phyloP scores from a whole-genome alignment of 2,329 filamentous ascomycete species.

The Talaromyces sp. region DNA sequence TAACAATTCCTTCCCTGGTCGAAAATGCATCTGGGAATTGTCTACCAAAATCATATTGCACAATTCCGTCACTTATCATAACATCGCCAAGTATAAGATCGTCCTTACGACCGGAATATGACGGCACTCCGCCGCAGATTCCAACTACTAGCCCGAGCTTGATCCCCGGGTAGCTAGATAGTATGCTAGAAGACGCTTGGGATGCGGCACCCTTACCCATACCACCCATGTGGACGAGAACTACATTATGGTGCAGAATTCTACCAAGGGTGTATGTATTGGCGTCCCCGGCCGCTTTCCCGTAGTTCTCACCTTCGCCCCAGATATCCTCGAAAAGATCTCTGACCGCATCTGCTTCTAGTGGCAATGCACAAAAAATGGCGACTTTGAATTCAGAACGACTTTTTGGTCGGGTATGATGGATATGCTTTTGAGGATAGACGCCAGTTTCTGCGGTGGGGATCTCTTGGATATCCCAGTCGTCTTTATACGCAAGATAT shows the following conservation, averaged over 20 bases:
- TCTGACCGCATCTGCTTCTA: slow-evolving; percentile 15
- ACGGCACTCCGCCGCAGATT: not conserved
- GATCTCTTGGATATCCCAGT: slow-evolving; percentile 1
- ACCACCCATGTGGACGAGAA: not conserved
- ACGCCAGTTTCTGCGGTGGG: not conserved
- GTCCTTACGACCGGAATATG: not conserved
- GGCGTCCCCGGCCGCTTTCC: not conserved
- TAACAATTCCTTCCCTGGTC: not conserved
- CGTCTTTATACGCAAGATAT: not conserved
- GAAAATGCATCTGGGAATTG: slow-evolving; percentile 15
- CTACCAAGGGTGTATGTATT: not conserved
- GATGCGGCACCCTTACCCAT: slow-evolving; percentile 1
- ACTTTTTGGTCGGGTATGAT: not conserved
- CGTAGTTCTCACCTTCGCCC: not conserved
- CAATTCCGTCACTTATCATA: slow-evolving; percentile 20
- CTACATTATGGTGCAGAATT: not conserved
- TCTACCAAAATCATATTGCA: slow-evolving; percentile 23
- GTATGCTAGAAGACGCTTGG: slow-evolving; percentile 17
- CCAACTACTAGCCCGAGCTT: not conserved
- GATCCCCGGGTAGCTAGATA: slow-evolving; percentile 22
- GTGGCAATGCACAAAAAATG: slow-evolving; percentile 25
- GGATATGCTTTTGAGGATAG: not conserved
- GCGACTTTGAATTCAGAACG: slow-evolving; percentile 15
- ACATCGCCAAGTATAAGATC: slow-evolving; percentile 22
- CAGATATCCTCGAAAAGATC: not conserved